Evolutionary conservation across 2,329 filamentous ascomycete species (phyloP).

Genomic region (Xylaria sp.): DNA sequence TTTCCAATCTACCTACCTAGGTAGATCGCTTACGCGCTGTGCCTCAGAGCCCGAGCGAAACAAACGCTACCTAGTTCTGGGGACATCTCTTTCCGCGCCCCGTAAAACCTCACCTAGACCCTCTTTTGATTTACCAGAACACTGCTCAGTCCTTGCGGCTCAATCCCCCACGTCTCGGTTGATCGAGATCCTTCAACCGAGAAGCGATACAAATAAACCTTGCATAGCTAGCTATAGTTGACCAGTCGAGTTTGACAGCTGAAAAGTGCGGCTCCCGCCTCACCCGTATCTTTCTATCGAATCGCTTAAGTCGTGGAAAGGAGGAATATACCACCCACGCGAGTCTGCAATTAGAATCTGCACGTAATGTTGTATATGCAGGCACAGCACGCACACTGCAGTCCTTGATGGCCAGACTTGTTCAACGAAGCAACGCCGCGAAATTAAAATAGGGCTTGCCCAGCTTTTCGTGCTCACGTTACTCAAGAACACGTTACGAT

Average conservation of each 20-base stretch:
- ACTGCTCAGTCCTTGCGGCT: not conserved
- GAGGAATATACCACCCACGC: constrained; percentile 1
- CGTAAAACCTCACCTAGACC: not conserved
- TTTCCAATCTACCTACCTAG: not conserved
- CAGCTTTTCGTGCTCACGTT: not conserved
- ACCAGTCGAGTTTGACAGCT: not conserved
- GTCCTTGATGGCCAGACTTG: not conserved
- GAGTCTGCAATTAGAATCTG: constrained; percentile 10
- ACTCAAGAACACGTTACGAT: not conserved
- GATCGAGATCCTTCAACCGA: not conserved
- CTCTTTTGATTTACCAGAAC: not conserved
- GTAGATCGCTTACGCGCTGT: not conserved
- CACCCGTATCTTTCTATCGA: not conserved
- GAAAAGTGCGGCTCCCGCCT: not conserved
- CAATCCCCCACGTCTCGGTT: not conserved
- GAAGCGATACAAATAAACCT: not conserved
- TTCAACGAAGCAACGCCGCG: not conserved
- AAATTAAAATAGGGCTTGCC: not conserved
- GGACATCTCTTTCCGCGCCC: not conserved
- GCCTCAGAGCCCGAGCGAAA: not conserved
- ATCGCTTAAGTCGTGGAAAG: constrained; percentile 13
- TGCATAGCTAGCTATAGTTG: not conserved
- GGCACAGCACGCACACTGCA: not conserved
- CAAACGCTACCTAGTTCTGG: not conserved
- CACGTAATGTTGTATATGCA: constrained; percentile 6